Percentiles rank a stretch among this genome's conserved stretches.
These are phyloP conservation scores for Malus hybrid DNA, from an alignment of 331 rosid genomes.

Conservation along the genomic window DNA sequence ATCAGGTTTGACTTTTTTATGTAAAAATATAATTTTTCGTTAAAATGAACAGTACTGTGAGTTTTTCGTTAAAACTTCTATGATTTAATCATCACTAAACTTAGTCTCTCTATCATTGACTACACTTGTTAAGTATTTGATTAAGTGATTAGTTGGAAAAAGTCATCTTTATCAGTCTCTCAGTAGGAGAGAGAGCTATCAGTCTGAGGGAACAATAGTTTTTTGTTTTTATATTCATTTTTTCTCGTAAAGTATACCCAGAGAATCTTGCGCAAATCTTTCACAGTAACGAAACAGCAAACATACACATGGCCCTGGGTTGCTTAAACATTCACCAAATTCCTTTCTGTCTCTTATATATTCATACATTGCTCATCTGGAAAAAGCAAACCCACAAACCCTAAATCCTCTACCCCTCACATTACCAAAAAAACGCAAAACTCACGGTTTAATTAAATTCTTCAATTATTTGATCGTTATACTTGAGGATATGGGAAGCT, in stretches of 20 bases:
- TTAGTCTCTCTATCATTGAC: too few species aligned
- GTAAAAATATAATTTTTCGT: too few species aligned
- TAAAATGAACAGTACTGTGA: too few species aligned
- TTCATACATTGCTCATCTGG: not conserved
- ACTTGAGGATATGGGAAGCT: constrained; percentile 35
- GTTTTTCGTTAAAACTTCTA: too few species aligned
- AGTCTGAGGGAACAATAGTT: constrained; percentile 7
- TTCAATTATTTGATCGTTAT: not conserved
- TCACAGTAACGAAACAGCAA: constrained; percentile 35
- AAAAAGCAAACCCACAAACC: not conserved
- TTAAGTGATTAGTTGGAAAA: not conserved
- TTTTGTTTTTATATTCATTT: constrained; percentile 41
- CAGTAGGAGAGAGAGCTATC: not conserved
- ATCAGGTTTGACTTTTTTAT: too few species aligned
- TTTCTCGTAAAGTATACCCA: constrained; percentile 48
- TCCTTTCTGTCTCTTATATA: constrained; percentile 4
- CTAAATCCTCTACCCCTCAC: not conserved
- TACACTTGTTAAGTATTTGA: not conserved
- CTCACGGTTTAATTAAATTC: not conserved
- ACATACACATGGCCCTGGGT: constrained; percentile 8
- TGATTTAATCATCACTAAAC: too few species aligned
- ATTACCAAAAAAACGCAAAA: not conserved
- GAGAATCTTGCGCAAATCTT: constrained; percentile 85
- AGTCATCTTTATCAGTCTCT: not conserved
- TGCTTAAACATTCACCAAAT: not conserved